Evolutionary conservation across 1,284 basidiomycete species (phyloP), one percentile per base, ranked within the genome.

Genomic region (Sporisorium exsertum): DNA sequence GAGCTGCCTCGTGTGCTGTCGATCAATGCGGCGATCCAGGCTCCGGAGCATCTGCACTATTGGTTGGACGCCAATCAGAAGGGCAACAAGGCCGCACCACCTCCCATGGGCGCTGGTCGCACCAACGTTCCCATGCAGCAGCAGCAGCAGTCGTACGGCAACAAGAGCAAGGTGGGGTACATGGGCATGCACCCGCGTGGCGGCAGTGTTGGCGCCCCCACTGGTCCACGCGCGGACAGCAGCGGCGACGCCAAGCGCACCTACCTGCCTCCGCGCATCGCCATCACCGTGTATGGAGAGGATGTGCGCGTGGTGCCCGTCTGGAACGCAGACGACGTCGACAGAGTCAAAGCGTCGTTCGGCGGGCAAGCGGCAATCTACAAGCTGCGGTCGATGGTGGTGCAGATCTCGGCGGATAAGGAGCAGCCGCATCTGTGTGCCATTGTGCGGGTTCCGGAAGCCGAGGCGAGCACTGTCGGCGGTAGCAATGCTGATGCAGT

Each of bases 391-490:
- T 76, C 92, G 6, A 88, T 98, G 77, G 90, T 98, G 3, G 91
- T 92, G 18, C 93, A 97, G 85, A 90, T 98, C 7, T 90, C 91
- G 63, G 88, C 90, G 5, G 92, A 93, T 65, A 91, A 92, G 51
- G 91, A 90, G 50, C 89, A 89, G 32, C 91, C 93, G 0, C 96
- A 99, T 86, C 88, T 98, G 22, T 92, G 96, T n/a, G 92, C 94
- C 0, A 90, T 97, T 58, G 89, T 95, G 45, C 94, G 92, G 91
- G 92, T 94, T 10, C 91, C 92, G 55, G 90, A 90, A 2, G 75
- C 71, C 54, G 75, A 77, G 27, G 33, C 50, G 3, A 52, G 50
- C 16, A 76, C 85, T 3, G 80, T 80, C 2, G 79, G 77, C 10
- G 86, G 66, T 1, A 83, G 85, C 15, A 29, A 27, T 9, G 53